A percentile compares a stretch with the other conserved stretches of the same genome.
Conservation (phyloP, 257 asterid genomes). For the Solanum medicagineum region DNA sequence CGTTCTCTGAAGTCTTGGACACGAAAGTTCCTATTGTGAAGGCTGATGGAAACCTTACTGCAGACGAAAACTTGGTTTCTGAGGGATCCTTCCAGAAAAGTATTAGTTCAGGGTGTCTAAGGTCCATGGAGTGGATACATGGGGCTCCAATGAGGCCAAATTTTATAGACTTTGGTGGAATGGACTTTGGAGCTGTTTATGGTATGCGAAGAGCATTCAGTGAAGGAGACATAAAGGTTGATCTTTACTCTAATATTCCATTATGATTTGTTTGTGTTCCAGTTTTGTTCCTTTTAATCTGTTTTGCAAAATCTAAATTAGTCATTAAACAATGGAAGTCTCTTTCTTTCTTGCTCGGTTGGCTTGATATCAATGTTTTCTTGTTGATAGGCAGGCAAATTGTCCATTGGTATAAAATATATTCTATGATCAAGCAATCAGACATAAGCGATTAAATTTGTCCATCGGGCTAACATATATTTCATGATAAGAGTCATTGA, state of each 20-base stretch:
- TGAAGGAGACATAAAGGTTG: constrained; percentile 92
- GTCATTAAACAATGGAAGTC: background rate
- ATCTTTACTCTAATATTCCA: constrained; percentile 3
- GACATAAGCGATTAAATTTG: background rate
- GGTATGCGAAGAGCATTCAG: constrained; percentile 89
- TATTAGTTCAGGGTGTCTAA: constrained; percentile 45
- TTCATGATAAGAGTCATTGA: background rate
- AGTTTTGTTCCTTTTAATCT: background rate
- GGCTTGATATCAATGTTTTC: background rate
- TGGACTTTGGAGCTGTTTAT: constrained; percentile 58
- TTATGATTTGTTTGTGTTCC: background rate
- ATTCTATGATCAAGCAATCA: background rate
- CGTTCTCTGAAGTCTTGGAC: constrained; percentile 44
- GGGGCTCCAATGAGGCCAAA: constrained; percentile 48
- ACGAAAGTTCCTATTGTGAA: constrained; percentile 26
- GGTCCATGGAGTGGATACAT: constrained; percentile 38
- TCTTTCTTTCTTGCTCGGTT: background rate
- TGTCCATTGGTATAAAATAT: background rate
- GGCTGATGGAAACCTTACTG: constrained; percentile 16
- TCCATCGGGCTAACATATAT: background rate
- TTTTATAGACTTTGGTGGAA: constrained; percentile 61
- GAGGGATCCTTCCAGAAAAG: constrained; percentile 55
- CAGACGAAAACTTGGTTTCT: constrained; percentile 21
- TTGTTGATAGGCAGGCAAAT: background rate
- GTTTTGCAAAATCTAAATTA: background rate